Evolutionary conservation across 768 basidiomycete species (phyloP).

Genomic region (Mycena rosella): DNA sequence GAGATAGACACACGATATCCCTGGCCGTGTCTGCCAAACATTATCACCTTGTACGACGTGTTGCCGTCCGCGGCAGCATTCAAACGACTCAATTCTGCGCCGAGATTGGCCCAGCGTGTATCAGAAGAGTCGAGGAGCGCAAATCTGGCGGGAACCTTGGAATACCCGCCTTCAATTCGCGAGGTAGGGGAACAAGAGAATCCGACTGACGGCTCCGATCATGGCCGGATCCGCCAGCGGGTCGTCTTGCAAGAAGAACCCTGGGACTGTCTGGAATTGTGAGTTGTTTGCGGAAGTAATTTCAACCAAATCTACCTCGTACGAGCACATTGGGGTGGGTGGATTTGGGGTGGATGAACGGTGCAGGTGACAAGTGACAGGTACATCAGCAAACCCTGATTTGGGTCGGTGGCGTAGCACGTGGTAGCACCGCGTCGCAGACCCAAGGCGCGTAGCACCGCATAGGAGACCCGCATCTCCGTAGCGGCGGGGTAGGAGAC

Average conservation of each 20-base stretch:
- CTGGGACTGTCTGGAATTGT: slow-evolving; percentile 47
- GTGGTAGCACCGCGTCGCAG: too few species aligned
- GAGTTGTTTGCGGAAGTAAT: background rate
- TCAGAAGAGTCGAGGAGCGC: slow-evolving; percentile 66
- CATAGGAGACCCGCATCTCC: too few species aligned
- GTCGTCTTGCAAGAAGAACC: slow-evolving; percentile 60
- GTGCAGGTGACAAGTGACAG: too few species aligned
- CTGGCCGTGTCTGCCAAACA: slow-evolving; percentile 79
- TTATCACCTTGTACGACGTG: slow-evolving; percentile 71
- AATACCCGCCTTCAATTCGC: background rate
- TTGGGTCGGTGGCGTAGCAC: too few species aligned
- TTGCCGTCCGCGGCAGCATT: slow-evolving; percentile 55
- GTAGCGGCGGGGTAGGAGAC: too few species aligned
- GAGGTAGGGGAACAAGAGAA: background rate
- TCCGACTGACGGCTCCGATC: slow-evolving; percentile 47
- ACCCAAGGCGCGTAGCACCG: too few species aligned
- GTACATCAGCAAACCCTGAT: too few species aligned
- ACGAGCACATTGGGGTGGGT: slow-evolving; percentile 1
- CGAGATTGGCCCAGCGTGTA: slow-evolving; percentile 65
- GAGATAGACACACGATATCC: slow-evolving; percentile 69
- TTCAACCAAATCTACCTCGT: background rate
- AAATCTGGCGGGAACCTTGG: slow-evolving; percentile 67
- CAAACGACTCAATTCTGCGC: slow-evolving; percentile 56
- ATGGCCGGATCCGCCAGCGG: slow-evolving; percentile 39
- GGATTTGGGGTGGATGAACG: too few species aligned